Evolutionary conservation across 179 eudicot genomes (phyloP).

Genomic region (Camellia oleifera): DNA sequence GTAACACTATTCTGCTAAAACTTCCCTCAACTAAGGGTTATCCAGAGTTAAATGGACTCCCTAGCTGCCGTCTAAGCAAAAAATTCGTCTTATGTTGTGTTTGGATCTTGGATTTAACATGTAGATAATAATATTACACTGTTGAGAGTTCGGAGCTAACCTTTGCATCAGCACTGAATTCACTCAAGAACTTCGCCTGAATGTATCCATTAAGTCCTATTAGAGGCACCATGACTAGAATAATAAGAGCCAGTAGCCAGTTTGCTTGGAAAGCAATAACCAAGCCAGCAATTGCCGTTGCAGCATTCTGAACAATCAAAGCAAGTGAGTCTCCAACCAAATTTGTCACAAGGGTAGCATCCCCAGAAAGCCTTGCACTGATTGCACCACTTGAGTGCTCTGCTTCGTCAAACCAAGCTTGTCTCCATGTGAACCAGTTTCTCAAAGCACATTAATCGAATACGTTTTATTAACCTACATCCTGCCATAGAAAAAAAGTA

Average conservation of each 20-base stretch:
- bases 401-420: conserved; percentile 48
- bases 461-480: conserved; percentile 33
- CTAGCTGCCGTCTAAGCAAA: too few species aligned
- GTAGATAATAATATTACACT: not conserved
- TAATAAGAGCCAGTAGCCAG: conserved; percentile 20
- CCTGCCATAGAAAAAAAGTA: conserved; percentile 43
- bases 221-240: conserved; percentile 28
- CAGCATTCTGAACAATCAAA: conserved; percentile 26
- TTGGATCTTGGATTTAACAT: not conserved
- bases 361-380: conserved; percentile 40
- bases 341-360: conserved; percentile 28
- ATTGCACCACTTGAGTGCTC: conserved; percentile 50
- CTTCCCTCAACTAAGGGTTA: too few species aligned
- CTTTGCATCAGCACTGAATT: conserved; percentile 43
- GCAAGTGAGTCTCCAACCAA: conserved; percentile 34
- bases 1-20: too few species aligned
- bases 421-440: conserved; percentile 46
- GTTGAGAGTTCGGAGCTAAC: not conserved
- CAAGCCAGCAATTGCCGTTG: conserved; percentile 29
- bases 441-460: conserved; percentile 43
- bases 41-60: too few species aligned
- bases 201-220: conserved; percentile 27
- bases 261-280: conserved; percentile 29
- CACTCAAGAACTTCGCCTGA: conserved; percentile 31
- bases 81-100: too few species aligned